phyloP scores from a whole-genome alignment of 179 eudicot species.

The Silene coronaria region DNA sequence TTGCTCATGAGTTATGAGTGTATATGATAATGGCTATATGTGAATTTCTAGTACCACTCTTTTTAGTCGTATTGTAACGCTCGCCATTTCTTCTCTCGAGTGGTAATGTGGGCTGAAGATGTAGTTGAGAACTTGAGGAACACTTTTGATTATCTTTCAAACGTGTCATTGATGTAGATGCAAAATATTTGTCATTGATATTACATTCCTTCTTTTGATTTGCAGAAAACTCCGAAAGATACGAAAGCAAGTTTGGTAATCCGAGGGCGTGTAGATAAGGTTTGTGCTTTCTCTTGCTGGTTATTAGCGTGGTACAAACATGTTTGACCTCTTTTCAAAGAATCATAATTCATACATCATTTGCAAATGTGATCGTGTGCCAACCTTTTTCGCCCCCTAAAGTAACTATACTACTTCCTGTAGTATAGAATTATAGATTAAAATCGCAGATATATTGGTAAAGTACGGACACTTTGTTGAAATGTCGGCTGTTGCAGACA shows the following conservation, averaged over 20 bases:
- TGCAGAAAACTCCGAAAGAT: slow-evolving; percentile 85
- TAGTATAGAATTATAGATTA: not conserved
- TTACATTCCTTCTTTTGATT: slow-evolving; percentile 1
- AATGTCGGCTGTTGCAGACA: not conserved
- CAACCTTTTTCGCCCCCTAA: not conserved
- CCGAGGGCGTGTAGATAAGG: slow-evolving; percentile 82
- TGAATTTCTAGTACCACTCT: not conserved
- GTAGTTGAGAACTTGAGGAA: not conserved
- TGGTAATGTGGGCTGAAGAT: not conserved
- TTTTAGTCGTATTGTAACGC: not conserved
- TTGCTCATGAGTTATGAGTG: not conserved
- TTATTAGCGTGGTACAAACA: not conserved
- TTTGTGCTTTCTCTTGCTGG: slow-evolving; percentile 24
- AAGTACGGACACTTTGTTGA: not conserved
- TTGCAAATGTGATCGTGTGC: not conserved
- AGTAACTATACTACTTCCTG: not conserved
- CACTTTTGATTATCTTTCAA: not conserved
- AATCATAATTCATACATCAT: not conserved
- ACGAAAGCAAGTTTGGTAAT: slow-evolving; percentile 74
- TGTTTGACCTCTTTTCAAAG: not conserved
- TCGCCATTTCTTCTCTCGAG: not conserved
- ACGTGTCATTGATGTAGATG: not conserved
- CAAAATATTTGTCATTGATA: not conserved
- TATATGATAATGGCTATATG: not conserved
- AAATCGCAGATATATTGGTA: not conserved